Percentiles rank a stretch among this genome's conserved stretches.
Conservation (phyloP, 2,329 filamentous ascomycete genomes). For the Periglandula ipomoeae region DNA sequence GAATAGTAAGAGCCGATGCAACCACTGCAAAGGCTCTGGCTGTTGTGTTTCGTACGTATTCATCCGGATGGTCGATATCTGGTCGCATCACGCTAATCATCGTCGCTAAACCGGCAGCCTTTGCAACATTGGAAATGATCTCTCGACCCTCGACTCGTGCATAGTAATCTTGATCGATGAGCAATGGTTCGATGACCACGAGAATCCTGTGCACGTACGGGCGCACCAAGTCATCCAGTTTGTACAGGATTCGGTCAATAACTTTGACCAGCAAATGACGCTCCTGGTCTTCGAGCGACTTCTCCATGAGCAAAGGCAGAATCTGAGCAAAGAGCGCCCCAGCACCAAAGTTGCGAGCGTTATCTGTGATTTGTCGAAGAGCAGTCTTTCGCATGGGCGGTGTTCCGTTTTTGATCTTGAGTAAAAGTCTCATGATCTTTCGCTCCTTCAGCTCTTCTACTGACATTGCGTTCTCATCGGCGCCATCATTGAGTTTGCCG, state of each 20-base stretch:
- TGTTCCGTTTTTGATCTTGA: conserved; percentile 99
- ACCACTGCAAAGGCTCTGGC: conserved; percentile 96
- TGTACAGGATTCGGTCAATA: conserved; percentile 96
- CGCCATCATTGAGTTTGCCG: conserved; percentile 89
- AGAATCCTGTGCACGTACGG: conserved; percentile 98
- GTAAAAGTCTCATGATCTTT: conserved; percentile 92
- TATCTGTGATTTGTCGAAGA: conserved; percentile 92
- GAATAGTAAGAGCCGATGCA: conserved; percentile 90
- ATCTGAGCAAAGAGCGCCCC: conserved; percentile 96
- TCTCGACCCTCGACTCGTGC: conserved; percentile 95
- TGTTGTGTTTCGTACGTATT: conserved; percentile 97
- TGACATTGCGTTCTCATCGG: conserved; percentile 81
- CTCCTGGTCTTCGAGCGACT: conserved; percentile 94
- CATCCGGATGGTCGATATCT: conserved; percentile 96
- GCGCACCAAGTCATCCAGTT: conserved; percentile 90
- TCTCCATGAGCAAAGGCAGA: conserved; percentile 93
- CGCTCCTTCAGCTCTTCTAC: conserved; percentile 96
- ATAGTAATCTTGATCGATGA: conserved; percentile 99
- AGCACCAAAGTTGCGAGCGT: conserved; percentile 90
- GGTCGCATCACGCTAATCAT: conserved; percentile 99
- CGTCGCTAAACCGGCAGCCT: conserved; percentile 90
- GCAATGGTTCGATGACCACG: conserved; percentile 95
- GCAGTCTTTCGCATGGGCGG: conserved; percentile 98
- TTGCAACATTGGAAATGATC: conserved; percentile 96
- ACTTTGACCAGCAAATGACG: conserved; percentile 98